Percentiles rank a stretch among this genome's conserved stretches.
These are phyloP conservation scores for Aspergillus pseudoglaucus DNA, from an alignment of 2,329 filamentous ascomycete genomes.

Conservation along the genomic window DNA sequence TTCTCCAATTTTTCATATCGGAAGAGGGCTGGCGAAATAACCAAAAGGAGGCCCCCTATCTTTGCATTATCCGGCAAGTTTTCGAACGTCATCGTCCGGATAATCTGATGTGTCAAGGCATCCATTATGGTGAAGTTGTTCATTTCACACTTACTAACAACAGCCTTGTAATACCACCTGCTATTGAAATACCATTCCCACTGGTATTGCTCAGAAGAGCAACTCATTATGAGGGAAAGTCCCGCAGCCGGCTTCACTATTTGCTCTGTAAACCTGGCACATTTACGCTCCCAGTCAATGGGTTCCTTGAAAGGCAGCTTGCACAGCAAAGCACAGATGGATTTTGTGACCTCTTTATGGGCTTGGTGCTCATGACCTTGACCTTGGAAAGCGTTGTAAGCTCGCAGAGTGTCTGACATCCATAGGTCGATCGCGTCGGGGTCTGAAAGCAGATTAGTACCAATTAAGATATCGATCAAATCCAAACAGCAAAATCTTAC, in stretches of 20 bases:
- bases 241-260: background rate
- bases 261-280: background rate
- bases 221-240: background rate
- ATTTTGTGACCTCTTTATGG: no score
- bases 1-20: background rate
- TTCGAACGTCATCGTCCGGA: background rate
- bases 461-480: no score
- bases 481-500: no score
- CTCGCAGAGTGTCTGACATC: conserved; percentile 4
- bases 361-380: background rate
- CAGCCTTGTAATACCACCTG: background rate
- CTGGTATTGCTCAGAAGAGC: background rate
- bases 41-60: background rate
- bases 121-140: background rate
- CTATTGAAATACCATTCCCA: background rate
- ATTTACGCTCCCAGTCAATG: background rate
- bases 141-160: background rate
- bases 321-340: no score
- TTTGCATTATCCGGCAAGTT: background rate
- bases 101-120: conserved; percentile 2
- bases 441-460: conserved; percentile 1
- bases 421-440: background rate
- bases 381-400: conserved; percentile 4
- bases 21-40: conserved; percentile 3
- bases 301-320: background rate